Conservation (phyloP, 768 basidiomycete genomes). For the Suillus occidentalis region DNA sequence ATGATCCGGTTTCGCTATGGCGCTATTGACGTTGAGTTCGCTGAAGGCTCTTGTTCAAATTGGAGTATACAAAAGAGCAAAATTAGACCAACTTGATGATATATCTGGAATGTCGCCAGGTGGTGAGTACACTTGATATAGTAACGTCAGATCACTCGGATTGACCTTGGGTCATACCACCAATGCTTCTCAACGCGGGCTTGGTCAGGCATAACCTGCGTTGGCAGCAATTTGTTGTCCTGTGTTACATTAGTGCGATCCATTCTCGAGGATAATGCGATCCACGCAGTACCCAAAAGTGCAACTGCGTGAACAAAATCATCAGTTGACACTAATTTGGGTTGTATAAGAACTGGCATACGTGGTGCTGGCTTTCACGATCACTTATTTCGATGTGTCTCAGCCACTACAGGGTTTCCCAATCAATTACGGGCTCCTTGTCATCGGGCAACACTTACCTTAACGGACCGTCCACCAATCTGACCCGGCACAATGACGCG, state of each 20-base stretch:
- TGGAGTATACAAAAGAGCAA: neutral
- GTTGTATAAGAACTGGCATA: conserved; percentile 25
- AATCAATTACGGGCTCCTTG: neutral
- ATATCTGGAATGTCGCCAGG: conserved; percentile 20
- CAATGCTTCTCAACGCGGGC: conserved; percentile 50
- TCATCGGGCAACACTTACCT: conserved; percentile 16
- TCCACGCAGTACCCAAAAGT: conserved; percentile 33
- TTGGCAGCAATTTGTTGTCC: conserved; percentile 67
- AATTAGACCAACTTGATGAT: conserved; percentile 32
- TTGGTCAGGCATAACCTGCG: conserved; percentile 48
- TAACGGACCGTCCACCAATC: conserved; percentile 61
- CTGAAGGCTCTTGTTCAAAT: conserved; percentile 39
- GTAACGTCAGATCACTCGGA: conserved; percentile 6
- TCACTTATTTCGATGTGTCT: conserved; percentile 51
- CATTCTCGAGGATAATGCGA: neutral
- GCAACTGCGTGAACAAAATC: conserved; percentile 23
- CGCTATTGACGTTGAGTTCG: conserved; percentile 62
- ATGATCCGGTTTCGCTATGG: conserved; percentile 56
- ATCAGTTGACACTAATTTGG: conserved; percentile 3
- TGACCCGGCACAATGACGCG: conserved; percentile 62
- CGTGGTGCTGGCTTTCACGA: conserved; percentile 53
- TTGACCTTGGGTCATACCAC: conserved; percentile 53
- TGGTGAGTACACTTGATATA: neutral
- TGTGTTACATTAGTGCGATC: conserved; percentile 1
- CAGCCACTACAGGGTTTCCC: conserved; percentile 47